Evolutionary conservation across 2,329 filamentous ascomycete species (phyloP).

Genomic region (Monosporascus sp.): DNA sequence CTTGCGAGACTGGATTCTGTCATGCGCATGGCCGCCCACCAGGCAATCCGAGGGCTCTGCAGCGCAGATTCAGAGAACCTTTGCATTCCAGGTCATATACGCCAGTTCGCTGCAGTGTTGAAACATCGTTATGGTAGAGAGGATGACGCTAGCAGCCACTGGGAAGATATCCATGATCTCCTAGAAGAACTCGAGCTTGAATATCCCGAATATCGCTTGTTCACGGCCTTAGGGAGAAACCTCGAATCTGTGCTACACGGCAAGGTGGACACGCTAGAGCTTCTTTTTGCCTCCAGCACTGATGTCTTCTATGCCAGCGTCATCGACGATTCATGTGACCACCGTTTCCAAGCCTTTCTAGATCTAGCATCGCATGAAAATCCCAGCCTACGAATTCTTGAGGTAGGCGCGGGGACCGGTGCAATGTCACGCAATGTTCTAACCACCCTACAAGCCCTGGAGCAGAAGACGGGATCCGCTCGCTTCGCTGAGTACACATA

Average conservation of each 20-base stretch:
- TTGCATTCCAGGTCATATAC: too few relatives aligned
- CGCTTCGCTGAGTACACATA: neutral
- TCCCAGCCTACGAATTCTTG: conserved; percentile 25
- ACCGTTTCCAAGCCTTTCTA: neutral
- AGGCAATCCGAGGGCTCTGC: too few relatives aligned
- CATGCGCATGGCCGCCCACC: too few relatives aligned
- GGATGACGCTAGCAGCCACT: too few relatives aligned
- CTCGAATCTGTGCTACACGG: conserved; percentile 1
- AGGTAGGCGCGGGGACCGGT: conserved; percentile 31
- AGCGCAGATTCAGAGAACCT: too few relatives aligned
- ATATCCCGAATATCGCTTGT: too few relatives aligned
- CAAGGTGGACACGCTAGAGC: conserved; percentile 23
- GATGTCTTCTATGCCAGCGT: conserved; percentile 23
- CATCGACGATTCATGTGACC: conserved; percentile 10
- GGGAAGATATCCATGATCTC: too few relatives aligned
- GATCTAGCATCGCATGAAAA: conserved; percentile 16
- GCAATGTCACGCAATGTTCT: conserved; percentile 20
- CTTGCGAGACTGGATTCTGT: too few relatives aligned
- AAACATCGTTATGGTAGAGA: too few relatives aligned
- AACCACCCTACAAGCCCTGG: conserved; percentile 1
- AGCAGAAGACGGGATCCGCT: neutral
- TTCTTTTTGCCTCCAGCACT: conserved; percentile 23
- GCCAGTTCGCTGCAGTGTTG: too few relatives aligned
- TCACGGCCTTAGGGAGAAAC: too few relatives aligned
- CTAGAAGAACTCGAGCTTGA: too few relatives aligned